Evolutionary conservation across 2,329 filamentous ascomycete species (phyloP).

Genomic region (Fusarium tuaranense): DNA sequence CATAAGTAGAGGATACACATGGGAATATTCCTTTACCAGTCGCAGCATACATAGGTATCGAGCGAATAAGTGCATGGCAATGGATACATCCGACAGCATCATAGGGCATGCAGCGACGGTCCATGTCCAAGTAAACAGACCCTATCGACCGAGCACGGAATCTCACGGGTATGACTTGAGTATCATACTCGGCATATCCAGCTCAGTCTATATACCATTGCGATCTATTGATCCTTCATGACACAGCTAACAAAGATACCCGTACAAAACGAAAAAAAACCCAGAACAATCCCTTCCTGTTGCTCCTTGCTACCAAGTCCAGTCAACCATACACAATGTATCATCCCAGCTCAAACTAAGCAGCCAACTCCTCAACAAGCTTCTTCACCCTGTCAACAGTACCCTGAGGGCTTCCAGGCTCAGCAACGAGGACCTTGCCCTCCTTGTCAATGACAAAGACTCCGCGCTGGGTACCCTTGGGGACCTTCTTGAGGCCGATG

Average conservation of each 20-base stretch:
- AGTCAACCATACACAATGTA: neutral
- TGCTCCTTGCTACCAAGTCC: neutral
- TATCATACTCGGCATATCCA: neutral
- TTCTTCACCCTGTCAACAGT: slow-evolving; percentile 83
- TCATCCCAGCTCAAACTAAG: slow-evolving; percentile 14
- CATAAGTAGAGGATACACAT: neutral
- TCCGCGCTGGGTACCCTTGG: slow-evolving; percentile 84
- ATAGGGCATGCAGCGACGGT: too few relatives aligned
- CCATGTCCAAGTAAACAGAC: neutral
- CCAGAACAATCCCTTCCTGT: neutral
- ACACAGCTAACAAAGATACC: neutral
- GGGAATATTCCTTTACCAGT: neutral
- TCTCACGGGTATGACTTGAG: neutral
- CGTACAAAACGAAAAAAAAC: neutral
- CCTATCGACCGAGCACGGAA: neutral
- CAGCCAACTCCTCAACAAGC: slow-evolving; percentile 66
- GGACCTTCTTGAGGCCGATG: slow-evolving; percentile 89
- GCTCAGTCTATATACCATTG: neutral
- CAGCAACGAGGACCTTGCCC: slow-evolving; percentile 81
- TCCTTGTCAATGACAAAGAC: slow-evolving; percentile 88
- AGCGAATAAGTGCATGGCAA: neutral
- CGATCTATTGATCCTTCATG: slow-evolving; percentile 11
- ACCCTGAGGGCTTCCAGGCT: slow-evolving; percentile 80
- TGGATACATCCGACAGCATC: neutral
- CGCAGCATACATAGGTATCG: neutral